Percentiles rank a stretch among this genome's conserved stretches.
These are phyloP conservation scores for Daldinia grandis DNA, from an alignment of 495 filamentous ascomycete species.

Conservation along the genomic window DNA sequence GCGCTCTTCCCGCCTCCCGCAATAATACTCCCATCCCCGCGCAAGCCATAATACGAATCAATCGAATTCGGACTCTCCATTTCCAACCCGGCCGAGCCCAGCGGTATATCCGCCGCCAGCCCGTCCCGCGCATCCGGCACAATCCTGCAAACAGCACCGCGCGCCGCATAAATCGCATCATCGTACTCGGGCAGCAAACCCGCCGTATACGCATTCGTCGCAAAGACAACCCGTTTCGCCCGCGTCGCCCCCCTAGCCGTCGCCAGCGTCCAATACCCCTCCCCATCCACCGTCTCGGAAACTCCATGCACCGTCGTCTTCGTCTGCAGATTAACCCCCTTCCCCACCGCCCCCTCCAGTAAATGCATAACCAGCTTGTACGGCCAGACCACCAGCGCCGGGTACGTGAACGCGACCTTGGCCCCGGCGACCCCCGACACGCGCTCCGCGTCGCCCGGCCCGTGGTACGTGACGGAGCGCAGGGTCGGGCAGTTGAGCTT, in stretches of 20 bases:
- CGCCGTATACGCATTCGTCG: constrained; percentile 70
- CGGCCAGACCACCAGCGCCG: constrained; percentile 54
- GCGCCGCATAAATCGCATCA: constrained; percentile 64
- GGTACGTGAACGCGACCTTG: constrained; percentile 37
- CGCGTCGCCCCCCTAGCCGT: constrained; percentile 59
- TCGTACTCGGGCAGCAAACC: constrained; percentile 60
- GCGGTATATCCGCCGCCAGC: not conserved
- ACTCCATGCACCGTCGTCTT: constrained; percentile 43
- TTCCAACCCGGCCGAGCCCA: constrained; percentile 17
- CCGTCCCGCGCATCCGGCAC: not conserved
- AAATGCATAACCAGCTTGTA: constrained; percentile 69
- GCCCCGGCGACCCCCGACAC: constrained; percentile 30
- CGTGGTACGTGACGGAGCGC: constrained; percentile 45
- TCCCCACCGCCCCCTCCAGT: constrained; percentile 52
- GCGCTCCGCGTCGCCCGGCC: constrained; percentile 24
- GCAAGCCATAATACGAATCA: constrained; percentile 57
- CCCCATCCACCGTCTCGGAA: constrained; percentile 32
- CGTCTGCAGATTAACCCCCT: constrained; percentile 46
- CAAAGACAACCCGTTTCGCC: constrained; percentile 62
- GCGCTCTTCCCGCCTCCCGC: constrained; percentile 59
- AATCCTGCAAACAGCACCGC: constrained; percentile 46
- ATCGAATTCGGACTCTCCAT: constrained; percentile 27
- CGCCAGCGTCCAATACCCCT: constrained; percentile 53
- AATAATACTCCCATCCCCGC: constrained; percentile 61
- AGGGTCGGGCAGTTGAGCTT: constrained; percentile 50